Percentiles rank a stretch among this genome's conserved stretches.
Evolutionary conservation across 306 rosid species (phyloP).

Genomic region (Fragaria vesca): DNA sequence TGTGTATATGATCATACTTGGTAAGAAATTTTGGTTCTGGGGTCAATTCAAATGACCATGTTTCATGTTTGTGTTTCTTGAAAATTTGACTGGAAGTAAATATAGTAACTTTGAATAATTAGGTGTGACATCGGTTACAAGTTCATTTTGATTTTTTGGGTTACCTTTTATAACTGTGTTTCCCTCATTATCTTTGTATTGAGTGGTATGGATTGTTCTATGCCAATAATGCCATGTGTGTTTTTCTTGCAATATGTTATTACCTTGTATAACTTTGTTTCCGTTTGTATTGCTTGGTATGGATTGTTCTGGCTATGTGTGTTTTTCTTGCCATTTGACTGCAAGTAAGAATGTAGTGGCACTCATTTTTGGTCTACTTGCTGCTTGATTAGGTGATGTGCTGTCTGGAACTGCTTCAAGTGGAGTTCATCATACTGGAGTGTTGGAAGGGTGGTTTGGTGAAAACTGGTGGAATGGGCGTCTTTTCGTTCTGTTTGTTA

Average conservation of each 20-base stretch:
- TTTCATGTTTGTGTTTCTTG: background rate
- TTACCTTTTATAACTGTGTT: background rate
- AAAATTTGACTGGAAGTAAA: background rate
- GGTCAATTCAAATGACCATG: background rate
- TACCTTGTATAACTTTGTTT: background rate
- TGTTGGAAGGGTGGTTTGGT: slow-evolving; percentile 77
- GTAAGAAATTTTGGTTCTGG: slow-evolving; percentile 20
- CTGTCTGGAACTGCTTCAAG: slow-evolving; percentile 66
- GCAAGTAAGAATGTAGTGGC: background rate
- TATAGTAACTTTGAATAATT: background rate
- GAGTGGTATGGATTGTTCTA: too few species aligned
- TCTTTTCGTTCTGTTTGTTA: slow-evolving; percentile 47
- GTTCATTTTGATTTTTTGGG: background rate
- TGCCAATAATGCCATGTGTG: too few species aligned
- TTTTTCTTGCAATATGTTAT: too few species aligned
- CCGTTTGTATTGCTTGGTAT: background rate
- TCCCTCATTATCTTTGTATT: too few species aligned
- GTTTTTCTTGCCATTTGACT: background rate
- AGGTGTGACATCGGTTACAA: background rate
- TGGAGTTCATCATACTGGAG: slow-evolving; percentile 59
- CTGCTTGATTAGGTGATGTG: slow-evolving; percentile 50
- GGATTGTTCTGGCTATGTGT: background rate
- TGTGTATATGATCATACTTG: slow-evolving; percentile 65
- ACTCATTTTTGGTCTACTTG: background rate
- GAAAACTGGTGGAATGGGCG: slow-evolving; percentile 63